Evolutionary conservation across 345 rosid genomes (phyloP).

Genomic region (Limnanthes douglasii): DNA sequence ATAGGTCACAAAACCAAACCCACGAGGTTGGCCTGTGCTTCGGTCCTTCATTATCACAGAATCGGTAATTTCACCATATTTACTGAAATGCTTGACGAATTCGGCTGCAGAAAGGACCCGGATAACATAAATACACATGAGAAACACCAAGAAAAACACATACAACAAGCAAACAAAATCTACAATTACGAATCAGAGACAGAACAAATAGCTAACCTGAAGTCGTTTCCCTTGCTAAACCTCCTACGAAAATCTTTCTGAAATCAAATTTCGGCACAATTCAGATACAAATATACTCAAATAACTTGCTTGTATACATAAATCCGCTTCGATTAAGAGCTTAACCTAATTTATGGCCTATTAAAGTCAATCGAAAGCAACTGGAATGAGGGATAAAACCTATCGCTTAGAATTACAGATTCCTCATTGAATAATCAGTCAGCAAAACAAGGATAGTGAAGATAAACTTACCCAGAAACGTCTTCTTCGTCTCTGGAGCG

Average conservation of each 20-base stretch:
- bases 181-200: slow-evolving; percentile 2
- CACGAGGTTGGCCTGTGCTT: slow-evolving; percentile 85
- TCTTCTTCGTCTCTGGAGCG: slow-evolving; percentile 61
- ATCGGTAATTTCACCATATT: slow-evolving; percentile 89
- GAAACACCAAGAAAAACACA: slow-evolving; percentile 5
- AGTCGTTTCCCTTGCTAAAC: slow-evolving; percentile 72
- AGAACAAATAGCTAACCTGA: slow-evolving; percentile 40
- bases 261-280: slow-evolving; percentile 1
- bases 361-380: not conserved
- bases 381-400: not conserved
- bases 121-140: slow-evolving; percentile 4
- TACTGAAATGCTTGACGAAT: slow-evolving; percentile 68
- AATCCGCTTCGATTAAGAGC: slow-evolving; percentile 2
- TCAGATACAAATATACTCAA: not conserved
- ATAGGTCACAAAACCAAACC: slow-evolving; percentile 92
- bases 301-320: not conserved
- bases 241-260: slow-evolving; percentile 83
- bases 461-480: slow-evolving; percentile 41
- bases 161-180: slow-evolving; percentile 14
- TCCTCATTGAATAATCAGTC: slow-evolving; percentile 7
- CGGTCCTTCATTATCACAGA: slow-evolving; percentile 95
- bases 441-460: slow-evolving; percentile 5
- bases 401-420: slow-evolving; percentile 1
- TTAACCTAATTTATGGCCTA: not conserved
- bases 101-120: slow-evolving; percentile 33